Evolutionary conservation across 1,139 yeast genomes (phyloP).

Genomic region (Nakaseomyces glabratus): DNA sequence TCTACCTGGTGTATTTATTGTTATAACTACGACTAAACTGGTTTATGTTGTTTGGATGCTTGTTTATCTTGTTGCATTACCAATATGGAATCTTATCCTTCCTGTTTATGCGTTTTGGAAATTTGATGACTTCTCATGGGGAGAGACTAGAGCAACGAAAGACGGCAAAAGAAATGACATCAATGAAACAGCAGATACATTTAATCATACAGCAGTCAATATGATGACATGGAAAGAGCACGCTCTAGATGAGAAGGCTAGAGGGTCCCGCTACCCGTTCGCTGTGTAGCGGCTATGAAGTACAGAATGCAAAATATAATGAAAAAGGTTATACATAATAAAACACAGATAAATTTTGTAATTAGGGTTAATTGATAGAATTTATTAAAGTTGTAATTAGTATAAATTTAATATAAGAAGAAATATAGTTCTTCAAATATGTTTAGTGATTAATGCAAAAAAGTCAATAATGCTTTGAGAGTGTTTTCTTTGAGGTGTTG

Average conservation of each 20-base stretch:
- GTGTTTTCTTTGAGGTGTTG: too few species aligned
- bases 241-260: conserved; percentile 51
- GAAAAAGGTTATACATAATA: too few species aligned
- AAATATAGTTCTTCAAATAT: too few species aligned
- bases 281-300: too few species aligned
- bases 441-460: too few species aligned
- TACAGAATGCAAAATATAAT: too few species aligned
- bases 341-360: too few species aligned
- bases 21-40: conserved; percentile 76
- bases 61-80: conserved; percentile 72
- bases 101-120: conserved; percentile 93
- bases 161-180: conserved; percentile 42
- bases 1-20: conserved; percentile 77
- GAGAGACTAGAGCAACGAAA: conserved; percentile 82
- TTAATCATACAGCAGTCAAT: conserved; percentile 76
- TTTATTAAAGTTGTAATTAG: too few species aligned
- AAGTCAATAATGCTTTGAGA: too few species aligned
- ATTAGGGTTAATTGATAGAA: too few species aligned
- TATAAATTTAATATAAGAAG: too few species aligned
- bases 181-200: conserved; percentile 63
- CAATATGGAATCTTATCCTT: conserved; percentile 88
- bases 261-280: too few species aligned
- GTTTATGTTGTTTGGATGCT: conserved; percentile 77
- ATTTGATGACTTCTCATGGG: conserved; percentile 98
- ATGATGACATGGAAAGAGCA: conserved; percentile 95